These are phyloP conservation scores for Glutinoglossum americanum DNA, from an alignment of 495 filamentous ascomycete species.

Conservation along the genomic window DNA sequence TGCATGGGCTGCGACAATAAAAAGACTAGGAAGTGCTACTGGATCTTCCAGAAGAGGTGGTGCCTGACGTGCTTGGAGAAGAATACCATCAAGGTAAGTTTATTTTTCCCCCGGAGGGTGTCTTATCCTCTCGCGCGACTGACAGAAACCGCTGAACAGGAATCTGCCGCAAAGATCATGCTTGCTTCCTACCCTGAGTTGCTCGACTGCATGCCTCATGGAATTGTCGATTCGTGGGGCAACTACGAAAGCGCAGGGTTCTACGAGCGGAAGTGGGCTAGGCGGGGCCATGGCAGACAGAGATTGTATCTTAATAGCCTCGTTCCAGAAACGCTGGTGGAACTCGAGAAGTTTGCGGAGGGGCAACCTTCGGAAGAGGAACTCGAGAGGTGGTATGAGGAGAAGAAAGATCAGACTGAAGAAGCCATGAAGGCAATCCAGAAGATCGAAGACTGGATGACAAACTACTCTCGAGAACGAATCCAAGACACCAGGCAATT, in stretches of 20 bases:
- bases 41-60: slow-evolving; percentile 15
- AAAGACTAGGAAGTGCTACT: slow-evolving; percentile 14
- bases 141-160: not conserved
- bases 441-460: slow-evolving; percentile 10
- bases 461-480: not conserved
- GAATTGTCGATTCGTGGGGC: slow-evolving; percentile 5
- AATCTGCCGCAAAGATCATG: not conserved
- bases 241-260: slow-evolving; percentile 4
- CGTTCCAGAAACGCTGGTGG: slow-evolving; percentile 1
- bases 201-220: slow-evolving; percentile 4
- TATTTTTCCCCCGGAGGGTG: not conserved
- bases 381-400: slow-evolving; percentile 8
- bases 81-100: slow-evolving; percentile 12
- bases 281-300: slow-evolving; percentile 2
- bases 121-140: not conserved
- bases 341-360: slow-evolving; percentile 4
- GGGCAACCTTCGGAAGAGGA: slow-evolving; percentile 4
- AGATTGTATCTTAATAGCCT: slow-evolving; percentile 1
- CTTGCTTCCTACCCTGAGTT: slow-evolving; percentile 1
- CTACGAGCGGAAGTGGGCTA: slow-evolving; percentile 1
- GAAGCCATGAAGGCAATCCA: slow-evolving; percentile 7
- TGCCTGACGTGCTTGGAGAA: slow-evolving; percentile 12
- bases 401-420: slow-evolving; percentile 3
- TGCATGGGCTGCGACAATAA: slow-evolving; percentile 12
- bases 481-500: not conserved